Evolutionary conservation across 129 eudicot species (phyloP).

Genomic region (Lactuca sativa): DNA sequence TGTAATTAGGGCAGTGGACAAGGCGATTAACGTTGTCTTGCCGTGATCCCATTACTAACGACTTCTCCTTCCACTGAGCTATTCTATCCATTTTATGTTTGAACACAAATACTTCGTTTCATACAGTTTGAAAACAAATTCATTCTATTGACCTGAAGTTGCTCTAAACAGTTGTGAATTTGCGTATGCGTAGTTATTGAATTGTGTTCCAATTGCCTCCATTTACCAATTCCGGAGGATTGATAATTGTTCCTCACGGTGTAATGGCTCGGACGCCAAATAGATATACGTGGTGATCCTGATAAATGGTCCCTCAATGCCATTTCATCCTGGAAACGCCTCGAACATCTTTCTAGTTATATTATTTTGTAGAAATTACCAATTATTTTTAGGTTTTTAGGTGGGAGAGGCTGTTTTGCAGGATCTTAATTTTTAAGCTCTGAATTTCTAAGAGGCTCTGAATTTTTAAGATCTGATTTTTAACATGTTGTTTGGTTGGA

Average conservation of each 20-base stretch:
- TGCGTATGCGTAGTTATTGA: no score
- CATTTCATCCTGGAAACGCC: slow-evolving; percentile 67
- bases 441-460: no score
- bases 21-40: slow-evolving; percentile 12
- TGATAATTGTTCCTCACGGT: slow-evolving; percentile 47
- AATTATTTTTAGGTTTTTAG: no score
- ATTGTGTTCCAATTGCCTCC: slow-evolving; percentile 30
- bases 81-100: neutral
- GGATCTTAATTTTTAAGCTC: no score
- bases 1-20: slow-evolving; percentile 62
- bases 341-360: slow-evolving; percentile 15
- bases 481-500: no score
- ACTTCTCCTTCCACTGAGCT: slow-evolving; percentile 91
- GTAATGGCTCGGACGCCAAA: slow-evolving; percentile 74
- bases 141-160: no score
- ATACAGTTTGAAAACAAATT: no score
- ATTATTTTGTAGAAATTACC: neutral
- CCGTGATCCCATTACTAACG: slow-evolving; percentile 68
- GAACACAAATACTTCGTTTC: no score
- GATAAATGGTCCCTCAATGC: slow-evolving; percentile 41
- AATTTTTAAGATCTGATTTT: no score
- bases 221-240: slow-evolving; percentile 74
- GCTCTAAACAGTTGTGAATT: no score
- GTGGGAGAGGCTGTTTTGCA: no score
- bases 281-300: slow-evolving; percentile 40